Conservation (phyloP, 2,329 filamentous ascomycete genomes). For the Chrysoporthe deuterocubensis region DNA sequence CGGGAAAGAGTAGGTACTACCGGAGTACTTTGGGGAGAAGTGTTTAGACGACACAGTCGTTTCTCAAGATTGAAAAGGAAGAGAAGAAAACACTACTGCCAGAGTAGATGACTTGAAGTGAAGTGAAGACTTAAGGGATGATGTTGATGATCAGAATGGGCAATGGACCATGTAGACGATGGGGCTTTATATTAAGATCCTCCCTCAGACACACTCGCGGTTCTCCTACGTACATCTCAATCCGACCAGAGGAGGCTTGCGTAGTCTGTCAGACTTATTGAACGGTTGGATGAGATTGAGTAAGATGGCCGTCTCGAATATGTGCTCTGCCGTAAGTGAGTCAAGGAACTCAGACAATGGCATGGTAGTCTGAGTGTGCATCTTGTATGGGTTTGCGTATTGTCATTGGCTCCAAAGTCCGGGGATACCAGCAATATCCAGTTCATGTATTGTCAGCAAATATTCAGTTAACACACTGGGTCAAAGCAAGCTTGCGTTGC, state of each 20-base stretch:
- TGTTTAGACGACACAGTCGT: background rate
- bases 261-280: background rate
- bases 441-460: background rate
- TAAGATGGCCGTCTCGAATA: background rate
- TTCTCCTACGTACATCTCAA: background rate
- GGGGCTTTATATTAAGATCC: background rate
- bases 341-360: background rate
- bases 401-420: background rate
- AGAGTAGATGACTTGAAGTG: background rate
- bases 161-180: background rate
- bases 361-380: background rate
- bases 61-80: background rate
- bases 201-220: background rate
- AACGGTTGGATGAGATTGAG: background rate
- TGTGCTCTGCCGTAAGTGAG: background rate
- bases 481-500: background rate
- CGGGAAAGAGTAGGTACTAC: background rate
- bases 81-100: background rate
- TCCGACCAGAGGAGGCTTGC: background rate
- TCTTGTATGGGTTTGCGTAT: background rate
- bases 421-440: background rate
- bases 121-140: background rate
- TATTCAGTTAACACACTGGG: background rate
- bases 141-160: background rate
- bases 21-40: background rate